phyloP scores from a whole-genome alignment of 225 moss, liverwort and hornwort genomes.

The Ulota crispa region DNA sequence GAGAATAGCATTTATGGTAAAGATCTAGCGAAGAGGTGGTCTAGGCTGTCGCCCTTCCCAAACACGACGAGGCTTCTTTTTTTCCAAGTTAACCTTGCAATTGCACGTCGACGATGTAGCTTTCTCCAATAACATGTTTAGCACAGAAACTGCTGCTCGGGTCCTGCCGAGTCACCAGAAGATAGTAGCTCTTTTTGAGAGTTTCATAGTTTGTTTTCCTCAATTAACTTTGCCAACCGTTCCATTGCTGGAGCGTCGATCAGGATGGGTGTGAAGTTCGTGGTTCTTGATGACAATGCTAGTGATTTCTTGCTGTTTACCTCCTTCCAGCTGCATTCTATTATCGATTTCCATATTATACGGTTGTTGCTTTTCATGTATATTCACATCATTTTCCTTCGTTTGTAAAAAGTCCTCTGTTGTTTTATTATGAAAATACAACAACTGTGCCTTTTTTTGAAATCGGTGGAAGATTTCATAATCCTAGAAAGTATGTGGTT shows the following conservation, averaged over 20 bases:
- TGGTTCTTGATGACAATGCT: conserved; percentile 18
- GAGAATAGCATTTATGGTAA: conserved; percentile 49
- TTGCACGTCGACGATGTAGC: conserved; percentile 27
- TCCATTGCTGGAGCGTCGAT: conserved; percentile 15
- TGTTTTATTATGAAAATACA: neutral
- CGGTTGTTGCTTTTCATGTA: neutral
- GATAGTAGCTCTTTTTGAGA: conserved; percentile 39
- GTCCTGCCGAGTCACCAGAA: conserved; percentile 30
- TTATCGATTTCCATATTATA: neutral
- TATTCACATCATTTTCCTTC: neutral
- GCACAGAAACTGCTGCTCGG: conserved; percentile 32
- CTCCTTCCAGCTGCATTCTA: neutral
- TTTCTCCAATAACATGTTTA: conserved; percentile 41
- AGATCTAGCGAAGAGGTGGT: conserved; percentile 65
- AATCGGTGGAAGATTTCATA: neutral
- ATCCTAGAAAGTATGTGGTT: no score
- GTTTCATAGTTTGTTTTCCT: conserved; percentile 32
- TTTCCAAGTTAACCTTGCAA: conserved; percentile 34
- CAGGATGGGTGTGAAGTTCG: conserved; percentile 34
- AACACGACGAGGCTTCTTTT: conserved; percentile 29
- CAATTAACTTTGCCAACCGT: conserved; percentile 17
- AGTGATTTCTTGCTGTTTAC: conserved; percentile 15
- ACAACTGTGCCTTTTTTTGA: neutral
- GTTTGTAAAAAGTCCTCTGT: neutral
- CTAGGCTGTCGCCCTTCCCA: conserved; percentile 57